These are phyloP conservation scores for Wickerhamiella kurtzmanii DNA, from an alignment of 805 yeast species.

Conservation along the genomic window DNA sequence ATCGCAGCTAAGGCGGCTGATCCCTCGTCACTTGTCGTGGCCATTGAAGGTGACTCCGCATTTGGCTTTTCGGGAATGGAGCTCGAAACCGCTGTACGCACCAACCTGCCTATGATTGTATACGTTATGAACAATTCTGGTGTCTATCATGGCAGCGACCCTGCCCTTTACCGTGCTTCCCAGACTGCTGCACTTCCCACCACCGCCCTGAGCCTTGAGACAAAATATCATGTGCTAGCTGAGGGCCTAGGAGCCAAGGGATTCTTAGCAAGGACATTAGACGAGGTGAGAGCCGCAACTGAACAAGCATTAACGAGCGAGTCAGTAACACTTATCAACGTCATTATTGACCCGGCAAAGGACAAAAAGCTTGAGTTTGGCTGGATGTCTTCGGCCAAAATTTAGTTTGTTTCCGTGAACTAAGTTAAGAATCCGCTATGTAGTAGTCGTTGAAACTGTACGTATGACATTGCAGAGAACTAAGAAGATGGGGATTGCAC, in stretches of 20 bases:
- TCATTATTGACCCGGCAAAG: constrained; percentile 47
- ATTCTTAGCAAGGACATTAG: constrained; percentile 30
- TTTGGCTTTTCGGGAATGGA: constrained; percentile 66
- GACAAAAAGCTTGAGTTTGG: constrained; percentile 46
- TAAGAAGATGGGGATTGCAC: no score
- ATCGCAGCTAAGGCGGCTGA: constrained; percentile 42
- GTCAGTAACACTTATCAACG: constrained; percentile 39
- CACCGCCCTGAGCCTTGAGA: constrained; percentile 44
- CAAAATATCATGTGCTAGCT: constrained; percentile 45
- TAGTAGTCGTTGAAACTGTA: no score
- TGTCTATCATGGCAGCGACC: constrained; percentile 49
- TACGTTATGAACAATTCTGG: constrained; percentile 66
- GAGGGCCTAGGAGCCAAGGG: constrained; percentile 47
- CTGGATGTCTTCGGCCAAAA: constrained; percentile 45
- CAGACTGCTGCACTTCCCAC: constrained; percentile 32
- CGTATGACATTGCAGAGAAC: no score
- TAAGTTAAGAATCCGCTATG: no score
- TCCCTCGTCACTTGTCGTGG: constrained; percentile 36
- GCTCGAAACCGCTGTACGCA: constrained; percentile 52
- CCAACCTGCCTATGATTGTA: constrained; percentile 39
- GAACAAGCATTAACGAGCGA: constrained; percentile 27
- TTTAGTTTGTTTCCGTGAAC: constrained; percentile 16
- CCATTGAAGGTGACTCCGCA: constrained; percentile 66
- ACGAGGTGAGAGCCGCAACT: constrained; percentile 28
- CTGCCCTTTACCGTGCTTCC: constrained; percentile 19